Evolutionary conservation across 1,139 yeast genomes (phyloP).

Genomic region (Suhomyces terraborum): DNA sequence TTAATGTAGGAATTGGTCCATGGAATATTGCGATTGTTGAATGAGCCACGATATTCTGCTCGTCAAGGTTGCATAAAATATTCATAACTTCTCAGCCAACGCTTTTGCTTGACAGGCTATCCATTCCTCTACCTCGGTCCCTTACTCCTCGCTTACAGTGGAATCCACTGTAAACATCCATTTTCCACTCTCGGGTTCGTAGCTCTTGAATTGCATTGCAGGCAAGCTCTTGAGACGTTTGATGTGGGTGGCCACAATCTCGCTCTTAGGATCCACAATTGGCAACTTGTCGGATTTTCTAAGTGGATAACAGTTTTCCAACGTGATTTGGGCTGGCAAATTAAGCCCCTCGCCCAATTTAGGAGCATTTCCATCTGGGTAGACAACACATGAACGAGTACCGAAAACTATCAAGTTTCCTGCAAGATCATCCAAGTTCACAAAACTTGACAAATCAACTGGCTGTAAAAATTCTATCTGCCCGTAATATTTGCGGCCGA

Average conservation of each 20-base stretch:
- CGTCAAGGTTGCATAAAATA: too few relatives aligned
- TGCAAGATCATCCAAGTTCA: constrained; percentile 59
- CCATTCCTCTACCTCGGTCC: too few relatives aligned
- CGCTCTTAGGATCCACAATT: constrained; percentile 76
- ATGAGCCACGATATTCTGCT: too few relatives aligned
- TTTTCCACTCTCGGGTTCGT: constrained; percentile 77
- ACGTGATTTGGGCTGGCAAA: constrained; percentile 68
- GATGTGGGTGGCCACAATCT: constrained; percentile 68
- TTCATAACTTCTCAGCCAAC: too few relatives aligned
- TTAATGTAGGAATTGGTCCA: too few relatives aligned
- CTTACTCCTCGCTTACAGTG: constrained; percentile 7
- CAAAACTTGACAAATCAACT: constrained; percentile 74
- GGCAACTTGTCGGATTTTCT: constrained; percentile 73
- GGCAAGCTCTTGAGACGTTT: constrained; percentile 62
- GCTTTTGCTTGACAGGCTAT: too few relatives aligned
- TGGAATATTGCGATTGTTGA: too few relatives aligned
- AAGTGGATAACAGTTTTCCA: constrained; percentile 78
- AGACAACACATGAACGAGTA: constrained; percentile 63
- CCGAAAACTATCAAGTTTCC: constrained; percentile 67
- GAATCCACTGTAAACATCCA: constrained; percentile 65
- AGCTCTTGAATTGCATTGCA: constrained; percentile 66
- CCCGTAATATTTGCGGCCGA: constrained; percentile 84
- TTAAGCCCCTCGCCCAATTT: constrained; percentile 80
- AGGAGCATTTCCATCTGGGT: constrained; percentile 74
- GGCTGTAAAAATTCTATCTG: constrained; percentile 73